These are phyloP conservation scores for Lodderomyces jiufengensis DNA, from an alignment of 1,139 yeast species.

Conservation along the genomic window DNA sequence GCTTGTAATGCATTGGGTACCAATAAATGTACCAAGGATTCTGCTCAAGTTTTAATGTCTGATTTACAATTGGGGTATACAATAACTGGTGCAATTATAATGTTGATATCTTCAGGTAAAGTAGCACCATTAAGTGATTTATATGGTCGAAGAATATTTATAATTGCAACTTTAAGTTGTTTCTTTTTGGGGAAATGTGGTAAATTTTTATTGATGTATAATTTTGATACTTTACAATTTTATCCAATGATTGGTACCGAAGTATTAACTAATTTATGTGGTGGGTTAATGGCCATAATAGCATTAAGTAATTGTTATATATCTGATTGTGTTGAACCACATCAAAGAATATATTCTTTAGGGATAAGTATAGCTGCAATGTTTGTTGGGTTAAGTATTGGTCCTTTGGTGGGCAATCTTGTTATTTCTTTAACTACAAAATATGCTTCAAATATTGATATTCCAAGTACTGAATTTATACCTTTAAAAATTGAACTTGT, in stretches of 20 bases:
- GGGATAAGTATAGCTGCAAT: constrained; percentile 57
- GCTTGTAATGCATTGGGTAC: constrained; percentile 31
- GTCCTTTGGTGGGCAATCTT: constrained; percentile 59
- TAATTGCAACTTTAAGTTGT: constrained; percentile 31
- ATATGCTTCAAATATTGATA: constrained; percentile 6
- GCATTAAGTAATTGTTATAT: constrained; percentile 60
- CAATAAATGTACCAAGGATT: constrained; percentile 27
- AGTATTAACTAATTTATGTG: constrained; percentile 47
- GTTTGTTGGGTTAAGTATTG: constrained; percentile 59
- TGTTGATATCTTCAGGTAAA: constrained; percentile 41
- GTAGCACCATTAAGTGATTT: constrained; percentile 63
- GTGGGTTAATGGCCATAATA: constrained; percentile 49
- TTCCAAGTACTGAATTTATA: constrained; percentile 20
- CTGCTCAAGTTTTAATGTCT: constrained; percentile 35
- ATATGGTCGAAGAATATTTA: constrained; percentile 53
- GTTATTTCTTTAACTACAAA: constrained; percentile 18
- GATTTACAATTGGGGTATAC: constrained; percentile 31
- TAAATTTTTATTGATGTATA: constrained; percentile 28
- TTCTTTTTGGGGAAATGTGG: constrained; percentile 25
- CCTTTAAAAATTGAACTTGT: constrained; percentile 32
- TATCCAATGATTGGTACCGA: constrained; percentile 32
- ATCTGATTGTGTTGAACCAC: constrained; percentile 59
- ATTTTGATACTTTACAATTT: constrained; percentile 29
- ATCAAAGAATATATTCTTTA: constrained; percentile 49
- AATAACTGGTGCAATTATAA: constrained; percentile 26